Conservation (phyloP, 176 grass and related monocot genomes). For the Rhynchospora breviuscula region DNA sequence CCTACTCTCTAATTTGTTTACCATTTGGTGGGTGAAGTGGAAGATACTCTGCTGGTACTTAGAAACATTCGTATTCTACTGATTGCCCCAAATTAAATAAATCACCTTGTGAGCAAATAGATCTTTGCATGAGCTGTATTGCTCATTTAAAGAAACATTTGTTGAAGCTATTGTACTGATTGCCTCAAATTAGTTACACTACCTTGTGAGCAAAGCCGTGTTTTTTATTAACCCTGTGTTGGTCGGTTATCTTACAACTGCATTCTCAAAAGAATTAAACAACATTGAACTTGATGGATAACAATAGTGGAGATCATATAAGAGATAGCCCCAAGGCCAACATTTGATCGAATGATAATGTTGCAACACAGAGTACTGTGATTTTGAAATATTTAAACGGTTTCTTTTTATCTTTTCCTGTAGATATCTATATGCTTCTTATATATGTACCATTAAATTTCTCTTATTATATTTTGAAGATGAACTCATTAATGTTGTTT, state of each 20-base stretch:
- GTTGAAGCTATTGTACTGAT: background rate
- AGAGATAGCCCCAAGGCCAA: background rate
- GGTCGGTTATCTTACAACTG: background rate
- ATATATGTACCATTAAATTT: background rate
- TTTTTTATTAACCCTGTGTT: background rate
- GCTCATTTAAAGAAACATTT: too few relatives aligned
- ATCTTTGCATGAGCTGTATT: too few relatives aligned
- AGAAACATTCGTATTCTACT: background rate
- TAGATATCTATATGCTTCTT: background rate
- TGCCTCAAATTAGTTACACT: background rate
- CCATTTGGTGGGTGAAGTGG: background rate
- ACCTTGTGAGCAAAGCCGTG: background rate
- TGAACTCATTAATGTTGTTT: background rate
- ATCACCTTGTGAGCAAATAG: background rate
- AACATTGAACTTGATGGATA: background rate
- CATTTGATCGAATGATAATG: background rate
- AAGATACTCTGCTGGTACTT: background rate
- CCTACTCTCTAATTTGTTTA: background rate
- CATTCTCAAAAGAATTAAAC: background rate
- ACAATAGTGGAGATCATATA: background rate
- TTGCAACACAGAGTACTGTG: background rate
- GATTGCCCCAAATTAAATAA: background rate
- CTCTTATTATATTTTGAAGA: background rate
- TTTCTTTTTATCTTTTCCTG: background rate
- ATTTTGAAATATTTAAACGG: background rate